These are phyloP conservation scores for Pezicula radicicola DNA, from an alignment of 2,329 filamentous ascomycete species.

Conservation along the genomic window DNA sequence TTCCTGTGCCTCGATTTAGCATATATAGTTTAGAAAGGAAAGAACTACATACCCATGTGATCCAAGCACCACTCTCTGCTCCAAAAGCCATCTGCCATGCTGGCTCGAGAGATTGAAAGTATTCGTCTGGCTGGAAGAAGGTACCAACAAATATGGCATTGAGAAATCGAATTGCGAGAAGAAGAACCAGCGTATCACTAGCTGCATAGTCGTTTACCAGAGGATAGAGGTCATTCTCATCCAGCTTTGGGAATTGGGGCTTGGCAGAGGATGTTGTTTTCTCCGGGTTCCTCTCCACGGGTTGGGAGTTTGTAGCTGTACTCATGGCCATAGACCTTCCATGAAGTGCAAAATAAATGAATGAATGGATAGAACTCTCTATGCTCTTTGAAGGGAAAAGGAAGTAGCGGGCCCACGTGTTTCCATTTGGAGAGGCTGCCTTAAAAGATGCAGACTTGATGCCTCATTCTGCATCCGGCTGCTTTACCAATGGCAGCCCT, in stretches of 20 bases:
- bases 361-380: no score
- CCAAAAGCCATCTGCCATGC: slow-evolving; percentile 91
- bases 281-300: no score
- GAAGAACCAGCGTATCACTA: slow-evolving; percentile 22
- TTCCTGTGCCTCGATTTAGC: slow-evolving; percentile 58
- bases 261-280: not conserved
- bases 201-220: slow-evolving; percentile 24
- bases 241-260: not conserved
- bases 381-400: no score
- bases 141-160: slow-evolving; percentile 79
- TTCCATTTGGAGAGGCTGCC: no score
- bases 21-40: not conserved
- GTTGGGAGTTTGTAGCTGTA: no score
- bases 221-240: slow-evolving; percentile 17
- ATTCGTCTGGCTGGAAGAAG: slow-evolving; percentile 98
- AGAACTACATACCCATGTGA: slow-evolving; percentile 77
- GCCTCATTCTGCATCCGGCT: no score
- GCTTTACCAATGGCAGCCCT: no score
- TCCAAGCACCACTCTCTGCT: slow-evolving; percentile 73
- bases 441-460: no score
- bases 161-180: slow-evolving; percentile 70
- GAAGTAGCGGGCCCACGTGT: no score
- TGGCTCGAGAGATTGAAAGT: slow-evolving; percentile 92
- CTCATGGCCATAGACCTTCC: no score
- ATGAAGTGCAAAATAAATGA: no score